Percentiles rank a stretch among this genome's conserved stretches.
Conservation (phyloP, 2,329 filamentous ascomycete genomes). For the Furcasterigmium furcatum region DNA sequence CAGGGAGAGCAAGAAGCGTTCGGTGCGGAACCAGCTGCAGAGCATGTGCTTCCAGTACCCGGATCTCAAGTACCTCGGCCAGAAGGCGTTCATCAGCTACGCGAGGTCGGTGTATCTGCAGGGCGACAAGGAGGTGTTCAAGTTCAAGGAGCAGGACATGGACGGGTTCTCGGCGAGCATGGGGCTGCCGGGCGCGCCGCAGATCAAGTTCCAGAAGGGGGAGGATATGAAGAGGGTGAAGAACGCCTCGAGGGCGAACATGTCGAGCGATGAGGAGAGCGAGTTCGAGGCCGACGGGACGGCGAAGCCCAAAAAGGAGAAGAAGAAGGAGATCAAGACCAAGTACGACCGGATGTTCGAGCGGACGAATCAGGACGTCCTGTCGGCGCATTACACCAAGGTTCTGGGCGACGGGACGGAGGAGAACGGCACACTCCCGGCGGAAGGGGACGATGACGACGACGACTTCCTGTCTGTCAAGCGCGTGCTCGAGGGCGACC, state of each 20-base stretch:
- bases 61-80: conserved; percentile 89
- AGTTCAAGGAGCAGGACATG: conserved; percentile 76
- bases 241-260: conserved; percentile 71
- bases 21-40: conserved; percentile 80
- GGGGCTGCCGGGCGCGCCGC: conserved; percentile 85
- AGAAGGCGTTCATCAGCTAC: conserved; percentile 94
- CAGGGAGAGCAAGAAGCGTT: conserved; percentile 83
- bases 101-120: conserved; percentile 81
- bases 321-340: conserved; percentile 75
- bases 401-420: conserved; percentile 63
- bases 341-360: conserved; percentile 99
- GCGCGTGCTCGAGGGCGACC: conserved; percentile 73
- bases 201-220: conserved; percentile 90
- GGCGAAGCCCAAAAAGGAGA: conserved; percentile 42
- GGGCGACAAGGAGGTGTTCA: conserved; percentile 88
- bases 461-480: conserved; percentile 88
- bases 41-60: conserved; percentile 96
- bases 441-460: conserved; percentile 42
- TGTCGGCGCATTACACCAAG: conserved; percentile 91
- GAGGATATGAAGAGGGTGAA: conserved; percentile 84
- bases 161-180: conserved; percentile 84
- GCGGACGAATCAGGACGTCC: conserved; percentile 88
- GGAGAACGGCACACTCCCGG: conserved; percentile 38
- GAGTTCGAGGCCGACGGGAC: conserved; percentile 40
- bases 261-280: conserved; percentile 62